These are phyloP conservation scores for Talaromyces thailandensis DNA, from an alignment of 495 filamentous ascomycete genomes.

Conservation along the genomic window DNA sequence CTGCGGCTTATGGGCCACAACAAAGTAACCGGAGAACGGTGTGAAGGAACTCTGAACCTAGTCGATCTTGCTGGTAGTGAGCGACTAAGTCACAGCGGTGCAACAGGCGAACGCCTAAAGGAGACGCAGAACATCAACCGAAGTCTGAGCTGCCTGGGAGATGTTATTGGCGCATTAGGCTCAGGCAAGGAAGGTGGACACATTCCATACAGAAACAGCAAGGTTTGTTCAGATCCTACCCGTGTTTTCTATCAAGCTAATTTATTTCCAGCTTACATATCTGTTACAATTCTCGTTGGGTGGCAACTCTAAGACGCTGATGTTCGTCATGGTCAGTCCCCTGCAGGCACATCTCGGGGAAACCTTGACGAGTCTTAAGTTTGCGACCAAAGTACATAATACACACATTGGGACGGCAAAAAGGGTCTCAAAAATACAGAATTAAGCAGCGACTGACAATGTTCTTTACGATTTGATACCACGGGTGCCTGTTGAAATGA, in stretches of 20 bases:
- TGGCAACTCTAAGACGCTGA: conserved; percentile 93
- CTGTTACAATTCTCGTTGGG: conserved; percentile 91
- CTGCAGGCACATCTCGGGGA: conserved; percentile 85
- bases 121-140: conserved; percentile 98
- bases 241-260: conserved; percentile 6
- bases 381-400: conserved; percentile 91
- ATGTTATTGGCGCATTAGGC: conserved; percentile 87
- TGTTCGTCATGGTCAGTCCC: conserved; percentile 98
- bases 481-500: not conserved
- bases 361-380: conserved; percentile 90
- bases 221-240: conserved; percentile 43
- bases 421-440: conserved; percentile 56
- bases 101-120: conserved; percentile 75
- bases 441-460: conserved; percentile 11
- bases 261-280: conserved; percentile 64
- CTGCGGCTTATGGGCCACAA: conserved; percentile 80
- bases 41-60: conserved; percentile 90
- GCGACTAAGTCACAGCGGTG: conserved; percentile 73
- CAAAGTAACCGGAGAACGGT: conserved; percentile 68
- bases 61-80: conserved; percentile 95
- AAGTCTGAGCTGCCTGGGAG: conserved; percentile 82
- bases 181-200: conserved; percentile 78
- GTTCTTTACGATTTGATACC: conserved; percentile 4
- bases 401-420: conserved; percentile 85
- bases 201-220: conserved; percentile 91